Evolutionary conservation across 345 rosid species (phyloP).

Genomic region (Combretum micranthum): DNA sequence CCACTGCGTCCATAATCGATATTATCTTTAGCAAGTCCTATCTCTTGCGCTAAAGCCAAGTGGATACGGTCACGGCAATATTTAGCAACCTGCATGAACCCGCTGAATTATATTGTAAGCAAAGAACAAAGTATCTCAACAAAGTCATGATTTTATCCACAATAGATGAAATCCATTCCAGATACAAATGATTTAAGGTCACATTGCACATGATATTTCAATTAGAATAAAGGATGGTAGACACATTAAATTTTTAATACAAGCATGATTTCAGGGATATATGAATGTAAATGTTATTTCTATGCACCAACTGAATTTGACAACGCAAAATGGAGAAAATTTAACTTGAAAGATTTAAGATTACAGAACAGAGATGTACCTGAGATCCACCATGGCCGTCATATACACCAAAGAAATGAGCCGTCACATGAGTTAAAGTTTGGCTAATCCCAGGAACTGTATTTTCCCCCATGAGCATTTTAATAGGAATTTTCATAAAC

Average conservation of each 20-base stretch:
- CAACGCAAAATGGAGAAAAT: background rate
- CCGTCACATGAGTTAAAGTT: constrained; percentile 54
- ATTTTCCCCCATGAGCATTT: constrained; percentile 60
- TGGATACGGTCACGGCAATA: constrained; percentile 76
- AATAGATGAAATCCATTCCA: background rate
- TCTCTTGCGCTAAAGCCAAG: constrained; percentile 68
- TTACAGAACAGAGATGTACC: constrained; percentile 31
- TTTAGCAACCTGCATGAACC: constrained; percentile 74
- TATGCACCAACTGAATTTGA: too few species aligned
- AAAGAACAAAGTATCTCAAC: constrained; percentile 6
- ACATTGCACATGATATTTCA: too few species aligned
- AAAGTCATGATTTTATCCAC: background rate
- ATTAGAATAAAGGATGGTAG: too few species aligned
- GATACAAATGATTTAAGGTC: too few species aligned
- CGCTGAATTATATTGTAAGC: constrained; percentile 25
- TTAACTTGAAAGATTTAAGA: background rate
- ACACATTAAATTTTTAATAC: too few species aligned
- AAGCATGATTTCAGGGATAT: too few species aligned
- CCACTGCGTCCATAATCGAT: constrained; percentile 30
- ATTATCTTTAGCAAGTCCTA: constrained; percentile 33
- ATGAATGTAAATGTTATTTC: too few species aligned
- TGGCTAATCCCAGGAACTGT: constrained; percentile 54
- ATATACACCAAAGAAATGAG: constrained; percentile 89
- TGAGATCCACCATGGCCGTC: constrained; percentile 98
- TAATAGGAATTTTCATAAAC: constrained; percentile 66